Evolutionary conservation across 2,329 filamentous ascomycete genomes (phyloP), one percentile per base, ranked within the genome.

Genomic region (Trichophyton schoenleinii): DNA sequence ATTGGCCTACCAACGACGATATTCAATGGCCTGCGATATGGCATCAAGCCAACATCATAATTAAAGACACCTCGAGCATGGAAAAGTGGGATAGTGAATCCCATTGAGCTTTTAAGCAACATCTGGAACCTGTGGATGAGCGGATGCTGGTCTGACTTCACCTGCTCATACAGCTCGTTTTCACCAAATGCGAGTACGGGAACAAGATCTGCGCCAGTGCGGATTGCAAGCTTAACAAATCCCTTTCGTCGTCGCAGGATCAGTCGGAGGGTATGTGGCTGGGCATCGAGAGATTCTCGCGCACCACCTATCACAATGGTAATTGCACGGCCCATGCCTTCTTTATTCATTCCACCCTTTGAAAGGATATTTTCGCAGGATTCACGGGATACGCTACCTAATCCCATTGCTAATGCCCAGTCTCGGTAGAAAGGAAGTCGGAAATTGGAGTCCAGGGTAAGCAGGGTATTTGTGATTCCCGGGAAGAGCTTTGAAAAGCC

Each of bases 371-470:
- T 95, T 73, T 91, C 87, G 73, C 95, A 96, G 3, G 88, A 92
- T 71, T 96, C 89, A 68, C 91, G 88, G 1, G 89, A 95, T 8
- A 99, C 94, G 3, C 89, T 95, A 6, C 85, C 86, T 44, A 97
- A 79, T 4, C 94, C 94, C 81, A 96, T 86, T 55, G 87, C 83
- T 55, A 97, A 80, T n/a, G 92, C 85, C 73, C 96, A 97, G 73
- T 99, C 92, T 63, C 94, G 84, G 74, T 97, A 96, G 53, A 97
- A 82, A 0, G 94, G 94, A 42, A 96, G 87, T 60, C 89, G 86
- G 74, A 99, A 97, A 76, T 97, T 99, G 59, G 87, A 87, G 69
- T 97, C 94, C n/a, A 99, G 83, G 0, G 94, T 99, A 38, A 97
- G 79, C 22, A 97, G 78, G 6, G 89, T 91, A 75, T 97, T 97